Base-by-base conservation (phyloP, 2,329 filamentous ascomycete genomes). In the Fusarium sp. region DNA sequence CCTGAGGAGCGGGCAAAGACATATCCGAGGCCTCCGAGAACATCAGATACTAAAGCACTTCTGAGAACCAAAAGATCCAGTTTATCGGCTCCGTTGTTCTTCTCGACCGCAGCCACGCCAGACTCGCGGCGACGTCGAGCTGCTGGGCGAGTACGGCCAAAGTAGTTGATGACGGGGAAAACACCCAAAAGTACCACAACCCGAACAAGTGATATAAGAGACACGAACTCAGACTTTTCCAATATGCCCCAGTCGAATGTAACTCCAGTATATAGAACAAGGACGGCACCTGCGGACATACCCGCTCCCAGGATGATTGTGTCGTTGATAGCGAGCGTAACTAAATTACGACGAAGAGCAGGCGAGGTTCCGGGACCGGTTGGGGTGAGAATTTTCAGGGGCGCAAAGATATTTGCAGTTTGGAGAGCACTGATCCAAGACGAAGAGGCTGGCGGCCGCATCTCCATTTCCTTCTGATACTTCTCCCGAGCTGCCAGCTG, bases 181-280 rank as follows among this genome's bases (percentile, higher is more conserved):
- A 96, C 73, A 30, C 89, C 82, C 51, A 97, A 83, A 1, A 99
- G 86, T 17, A 89, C 86, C 12, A 91, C 72, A 10, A 97, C 94
- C 26, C 96, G 90, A 40, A 88, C 86, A 67, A 87, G 84, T 72
- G 93, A 97, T 49, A 93, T 83, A n/a, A 91, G 82, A 1, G 92
- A 95, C 53, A 97, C 86, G 77, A 94, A 97, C 17, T 89, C 83
- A 43, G 91, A 93, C 14, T 91, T 91, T 76, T 97, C 91, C 56
- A 93, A 85, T 38, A 89, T 94, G 46, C 88, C 86, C 96, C 96
- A 98, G 53, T 86, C 83, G 75, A 97, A 98, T 70, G 89, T 86
- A 72, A 87, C 91, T 68, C 92, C 90, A 23, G 89, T 89, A 79
- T 98, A 99, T 54, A 97, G 86, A 55, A 98, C 85, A 20, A 96